A percentile compares a stretch with the other conserved stretches of the same genome.
phyloP scores from a whole-genome alignment of 768 basidiomycete species.

The Mycena vulgaris region DNA sequence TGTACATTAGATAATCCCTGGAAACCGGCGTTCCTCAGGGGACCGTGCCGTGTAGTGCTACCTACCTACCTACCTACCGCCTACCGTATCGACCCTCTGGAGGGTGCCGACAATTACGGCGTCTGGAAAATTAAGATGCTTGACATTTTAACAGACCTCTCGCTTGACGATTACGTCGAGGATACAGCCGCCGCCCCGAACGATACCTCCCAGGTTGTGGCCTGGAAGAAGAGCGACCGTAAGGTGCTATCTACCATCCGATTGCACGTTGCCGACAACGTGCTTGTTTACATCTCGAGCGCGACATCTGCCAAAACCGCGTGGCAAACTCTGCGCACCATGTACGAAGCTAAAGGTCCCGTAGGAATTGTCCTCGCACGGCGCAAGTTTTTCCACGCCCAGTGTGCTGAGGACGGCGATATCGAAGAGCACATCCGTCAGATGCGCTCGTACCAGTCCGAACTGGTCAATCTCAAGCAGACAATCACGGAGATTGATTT shows the following conservation, averaged over 20 bases:
- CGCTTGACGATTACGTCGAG: no score
- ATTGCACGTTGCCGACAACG: constrained; percentile 40
- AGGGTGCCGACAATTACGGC: constrained; percentile 24
- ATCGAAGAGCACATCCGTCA: constrained; percentile 45
- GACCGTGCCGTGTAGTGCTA: no score
- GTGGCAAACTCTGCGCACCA: constrained; percentile 41
- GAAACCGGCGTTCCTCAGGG: no score
- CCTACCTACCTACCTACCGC: background rate
- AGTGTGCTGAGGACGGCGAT: constrained; percentile 43
- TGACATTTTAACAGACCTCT: constrained; percentile 11
- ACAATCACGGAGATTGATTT: constrained; percentile 43
- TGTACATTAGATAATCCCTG: no score
- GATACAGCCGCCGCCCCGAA: no score
- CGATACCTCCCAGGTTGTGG: constrained; percentile 15
- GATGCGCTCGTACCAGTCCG: constrained; percentile 41
- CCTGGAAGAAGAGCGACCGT: constrained; percentile 44
- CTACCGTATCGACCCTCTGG: constrained; percentile 30
- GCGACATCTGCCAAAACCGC: constrained; percentile 36
- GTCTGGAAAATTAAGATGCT: constrained; percentile 36
- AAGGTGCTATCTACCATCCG: constrained; percentile 44
- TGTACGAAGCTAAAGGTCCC: constrained; percentile 45
- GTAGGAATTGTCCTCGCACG: constrained; percentile 39
- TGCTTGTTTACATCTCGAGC: constrained; percentile 41
- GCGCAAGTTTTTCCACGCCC: constrained; percentile 39
- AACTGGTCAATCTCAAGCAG: constrained; percentile 34